Conservation (phyloP, 345 rosid genomes). For the Syzygium aqueum region DNA sequence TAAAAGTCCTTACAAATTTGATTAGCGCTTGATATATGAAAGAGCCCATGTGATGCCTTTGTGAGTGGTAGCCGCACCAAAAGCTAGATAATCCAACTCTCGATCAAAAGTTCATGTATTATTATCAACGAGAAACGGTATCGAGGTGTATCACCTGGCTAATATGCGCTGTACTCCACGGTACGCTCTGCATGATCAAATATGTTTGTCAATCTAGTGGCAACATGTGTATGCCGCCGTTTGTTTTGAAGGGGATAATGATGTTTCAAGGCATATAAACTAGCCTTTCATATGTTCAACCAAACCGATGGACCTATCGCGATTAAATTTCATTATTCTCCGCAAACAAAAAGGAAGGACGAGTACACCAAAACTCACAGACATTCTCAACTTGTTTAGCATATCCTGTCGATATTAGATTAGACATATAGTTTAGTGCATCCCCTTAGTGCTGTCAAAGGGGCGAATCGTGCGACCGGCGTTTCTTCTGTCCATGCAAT, state of each 20-base stretch:
- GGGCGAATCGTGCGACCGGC: neutral
- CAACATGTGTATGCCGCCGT: neutral
- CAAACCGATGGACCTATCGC: neutral
- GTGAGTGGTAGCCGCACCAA: neutral
- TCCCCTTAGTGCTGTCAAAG: neutral
- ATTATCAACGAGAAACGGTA: neutral
- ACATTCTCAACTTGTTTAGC: neutral
- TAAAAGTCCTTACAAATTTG: neutral
- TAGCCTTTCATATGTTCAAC: neutral
- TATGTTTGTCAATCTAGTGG: neutral
- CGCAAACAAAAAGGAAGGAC: neutral
- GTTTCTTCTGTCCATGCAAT: neutral
- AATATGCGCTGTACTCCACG: neutral
- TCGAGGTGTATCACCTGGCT: neutral
- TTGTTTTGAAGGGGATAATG: neutral
- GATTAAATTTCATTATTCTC: neutral
- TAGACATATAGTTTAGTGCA: neutral
- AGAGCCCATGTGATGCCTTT: neutral
- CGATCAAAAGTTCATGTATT: fast-evolving
- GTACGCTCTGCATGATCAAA: neutral
- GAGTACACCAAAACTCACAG: too few species aligned
- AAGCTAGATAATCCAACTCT: neutral
- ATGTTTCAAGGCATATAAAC: neutral
- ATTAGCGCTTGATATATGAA: neutral
- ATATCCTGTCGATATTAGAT: neutral